A percentile compares a stretch with the other conserved stretches of the same genome.
Conservation (phyloP, 2,329 filamentous ascomycete genomes). For the Epichloe bromicola region DNA sequence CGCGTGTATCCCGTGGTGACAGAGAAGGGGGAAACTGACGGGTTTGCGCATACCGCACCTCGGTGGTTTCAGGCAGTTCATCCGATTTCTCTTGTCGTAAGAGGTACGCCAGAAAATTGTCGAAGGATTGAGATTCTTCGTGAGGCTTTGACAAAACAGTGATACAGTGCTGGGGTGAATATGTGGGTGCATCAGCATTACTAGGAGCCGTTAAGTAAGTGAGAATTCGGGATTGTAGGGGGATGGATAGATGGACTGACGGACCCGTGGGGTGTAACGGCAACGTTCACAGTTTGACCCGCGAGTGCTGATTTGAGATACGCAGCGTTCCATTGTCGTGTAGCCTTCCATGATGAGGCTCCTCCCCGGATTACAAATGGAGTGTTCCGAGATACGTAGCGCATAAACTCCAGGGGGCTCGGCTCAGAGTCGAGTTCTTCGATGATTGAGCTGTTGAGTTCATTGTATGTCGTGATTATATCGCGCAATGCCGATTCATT, state of each 20-base stretch:
- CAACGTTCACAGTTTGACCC: conserved; percentile 54
- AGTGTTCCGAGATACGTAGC: conserved; percentile 58
- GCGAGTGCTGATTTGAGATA: conserved; percentile 45
- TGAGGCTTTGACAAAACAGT: conserved; percentile 57
- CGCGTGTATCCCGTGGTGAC: background rate
- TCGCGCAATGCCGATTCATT: conserved; percentile 18
- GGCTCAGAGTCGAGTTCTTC: conserved; percentile 52
- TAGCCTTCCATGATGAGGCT: conserved; percentile 50
- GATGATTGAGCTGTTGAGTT: conserved; percentile 50
- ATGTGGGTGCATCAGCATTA: conserved; percentile 25
- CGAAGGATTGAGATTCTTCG: conserved; percentile 52
- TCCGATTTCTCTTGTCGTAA: conserved; percentile 38
- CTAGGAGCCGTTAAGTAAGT: conserved; percentile 10
- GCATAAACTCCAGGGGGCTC: conserved; percentile 67
- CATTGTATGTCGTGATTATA: conserved; percentile 57
- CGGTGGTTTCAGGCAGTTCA: conserved; percentile 18
- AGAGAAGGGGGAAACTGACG: conserved; percentile 32
- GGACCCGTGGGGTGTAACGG: conserved; percentile 60
- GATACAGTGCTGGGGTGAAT: conserved; percentile 14
- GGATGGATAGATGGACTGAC: background rate
- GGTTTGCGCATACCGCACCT: conserved; percentile 63
- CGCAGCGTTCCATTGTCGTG: conserved; percentile 45
- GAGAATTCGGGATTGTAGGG: background rate
- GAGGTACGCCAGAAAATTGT: conserved; percentile 48
- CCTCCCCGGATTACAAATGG: conserved; percentile 60